Percentiles rank a stretch among this genome's conserved stretches.
phyloP scores from a whole-genome alignment of 148 eudicot species.

The Cornus florida region DNA sequence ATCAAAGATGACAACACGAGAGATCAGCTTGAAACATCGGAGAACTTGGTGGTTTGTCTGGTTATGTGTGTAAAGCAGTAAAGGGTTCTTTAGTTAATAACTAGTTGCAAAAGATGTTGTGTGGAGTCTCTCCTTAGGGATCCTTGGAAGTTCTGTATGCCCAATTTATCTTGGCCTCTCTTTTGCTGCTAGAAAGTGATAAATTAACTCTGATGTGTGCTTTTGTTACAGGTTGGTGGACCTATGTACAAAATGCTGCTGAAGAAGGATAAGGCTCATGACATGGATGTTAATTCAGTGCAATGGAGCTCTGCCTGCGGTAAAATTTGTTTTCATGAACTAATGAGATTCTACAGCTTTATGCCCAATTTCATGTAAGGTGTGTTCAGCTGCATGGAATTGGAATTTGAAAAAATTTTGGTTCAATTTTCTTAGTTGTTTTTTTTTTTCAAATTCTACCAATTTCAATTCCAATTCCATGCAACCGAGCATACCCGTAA shows the following conservation, averaged over 20 bases:
- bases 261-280: slow-evolving; percentile 40
- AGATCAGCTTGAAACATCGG: not conserved
- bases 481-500: too few relatives aligned
- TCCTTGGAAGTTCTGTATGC: not conserved
- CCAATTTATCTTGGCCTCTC: slow-evolving; percentile 4
- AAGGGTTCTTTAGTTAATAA: not conserved
- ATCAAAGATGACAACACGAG: not conserved
- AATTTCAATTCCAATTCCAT: too few relatives aligned
- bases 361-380: not conserved
- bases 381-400: not conserved
- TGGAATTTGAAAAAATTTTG: too few relatives aligned
- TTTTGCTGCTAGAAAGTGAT: not conserved
- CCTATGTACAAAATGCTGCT: slow-evolving; percentile 30
- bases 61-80: not conserved
- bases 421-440: too few relatives aligned
- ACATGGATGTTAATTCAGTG: slow-evolving; percentile 36
- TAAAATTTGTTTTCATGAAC: not conserved
- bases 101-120: not conserved
- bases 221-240: slow-evolving; percentile 28
- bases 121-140: not conserved
- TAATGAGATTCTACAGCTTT: not conserved
- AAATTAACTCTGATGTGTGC: not conserved
- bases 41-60: not conserved
- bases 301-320: slow-evolving; percentile 29
- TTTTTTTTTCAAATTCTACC: too few relatives aligned